Percentiles rank a stretch among this genome's conserved stretches.
phyloP scores from a whole-genome alignment of 2,329 filamentous ascomycete species.

The Nothophoma quercina region DNA sequence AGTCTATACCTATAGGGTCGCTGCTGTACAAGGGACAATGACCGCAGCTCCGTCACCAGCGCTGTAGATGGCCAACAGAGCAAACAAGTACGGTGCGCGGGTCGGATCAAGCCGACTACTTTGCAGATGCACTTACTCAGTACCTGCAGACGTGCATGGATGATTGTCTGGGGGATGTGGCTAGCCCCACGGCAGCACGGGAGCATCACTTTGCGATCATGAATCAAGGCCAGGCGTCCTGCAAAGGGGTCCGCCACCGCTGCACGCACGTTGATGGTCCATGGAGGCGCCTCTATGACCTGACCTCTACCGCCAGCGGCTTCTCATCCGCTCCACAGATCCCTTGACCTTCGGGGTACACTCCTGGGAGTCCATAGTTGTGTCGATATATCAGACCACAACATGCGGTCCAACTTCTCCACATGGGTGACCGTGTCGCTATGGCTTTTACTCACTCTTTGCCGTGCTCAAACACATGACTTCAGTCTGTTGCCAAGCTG shows the following conservation, averaged over 20 bases:
- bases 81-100: too few species aligned
- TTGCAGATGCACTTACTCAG: neutral
- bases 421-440: neutral
- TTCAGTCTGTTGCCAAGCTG: slow-evolving; percentile 3
- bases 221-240: neutral
- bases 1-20: too few species aligned
- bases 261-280: neutral
- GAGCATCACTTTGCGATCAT: neutral
- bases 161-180: slow-evolving; percentile 1
- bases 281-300: neutral
- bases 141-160: neutral
- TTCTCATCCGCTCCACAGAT: neutral
- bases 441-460: neutral
- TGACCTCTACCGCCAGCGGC: neutral
- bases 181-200: neutral
- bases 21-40: too few species aligned
- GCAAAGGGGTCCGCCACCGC: slow-evolving; percentile 6
- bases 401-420: neutral
- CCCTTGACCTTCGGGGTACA: neutral
- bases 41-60: too few species aligned
- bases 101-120: neutral
- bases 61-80: neutral
- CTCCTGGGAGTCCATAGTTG: neutral
- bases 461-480: neutral
- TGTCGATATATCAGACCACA: neutral